These are phyloP conservation scores for Bruguiera sexangula DNA, from an alignment of 345 rosid species.

Conservation along the genomic window DNA sequence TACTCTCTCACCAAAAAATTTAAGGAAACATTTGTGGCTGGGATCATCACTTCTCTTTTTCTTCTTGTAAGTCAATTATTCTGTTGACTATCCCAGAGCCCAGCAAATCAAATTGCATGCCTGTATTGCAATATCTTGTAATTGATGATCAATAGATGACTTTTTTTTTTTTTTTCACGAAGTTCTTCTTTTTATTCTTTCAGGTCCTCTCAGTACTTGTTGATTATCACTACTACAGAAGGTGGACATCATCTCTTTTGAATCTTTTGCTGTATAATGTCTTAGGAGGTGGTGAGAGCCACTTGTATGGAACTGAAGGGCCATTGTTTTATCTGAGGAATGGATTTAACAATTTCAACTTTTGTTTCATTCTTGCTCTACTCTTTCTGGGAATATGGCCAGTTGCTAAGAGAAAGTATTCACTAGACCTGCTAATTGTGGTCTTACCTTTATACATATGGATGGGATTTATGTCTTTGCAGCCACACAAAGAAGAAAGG, in stretches of 20 bases:
- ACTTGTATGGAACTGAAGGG: slow-evolving; percentile 90
- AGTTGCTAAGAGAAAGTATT: slow-evolving; percentile 65
- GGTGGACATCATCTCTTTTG: slow-evolving; percentile 85
- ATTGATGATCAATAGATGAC: no score
- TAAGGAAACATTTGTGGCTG: slow-evolving; percentile 62
- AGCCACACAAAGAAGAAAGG: slow-evolving; percentile 99
- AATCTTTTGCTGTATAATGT: slow-evolving; percentile 92
- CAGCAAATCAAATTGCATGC: slow-evolving; percentile 5
- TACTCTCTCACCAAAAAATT: slow-evolving; percentile 65
- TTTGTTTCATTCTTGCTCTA: slow-evolving; percentile 78
- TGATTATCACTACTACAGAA: slow-evolving; percentile 63
- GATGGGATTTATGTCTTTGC: slow-evolving; percentile 91
- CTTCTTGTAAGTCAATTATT: slow-evolving; percentile 55
- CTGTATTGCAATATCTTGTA: not conserved
- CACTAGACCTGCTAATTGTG: slow-evolving; percentile 65
- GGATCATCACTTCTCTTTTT: slow-evolving; percentile 54
- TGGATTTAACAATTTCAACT: slow-evolving; percentile 93
- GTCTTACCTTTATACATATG: slow-evolving; percentile 84
- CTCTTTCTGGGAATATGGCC: slow-evolving; percentile 67
- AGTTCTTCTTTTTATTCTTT: slow-evolving; percentile 16
- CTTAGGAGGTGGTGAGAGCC: slow-evolving; percentile 96
- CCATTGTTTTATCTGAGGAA: slow-evolving; percentile 70
- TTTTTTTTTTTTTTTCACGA: not conserved
- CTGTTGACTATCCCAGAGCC: not conserved
- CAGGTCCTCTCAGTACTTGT: slow-evolving; percentile 73